Percentiles rank a stretch among this genome's conserved stretches.
Conservation (phyloP, 2,329 filamentous ascomycete species). For the Hymenotorrendiella dingleyae region DNA sequence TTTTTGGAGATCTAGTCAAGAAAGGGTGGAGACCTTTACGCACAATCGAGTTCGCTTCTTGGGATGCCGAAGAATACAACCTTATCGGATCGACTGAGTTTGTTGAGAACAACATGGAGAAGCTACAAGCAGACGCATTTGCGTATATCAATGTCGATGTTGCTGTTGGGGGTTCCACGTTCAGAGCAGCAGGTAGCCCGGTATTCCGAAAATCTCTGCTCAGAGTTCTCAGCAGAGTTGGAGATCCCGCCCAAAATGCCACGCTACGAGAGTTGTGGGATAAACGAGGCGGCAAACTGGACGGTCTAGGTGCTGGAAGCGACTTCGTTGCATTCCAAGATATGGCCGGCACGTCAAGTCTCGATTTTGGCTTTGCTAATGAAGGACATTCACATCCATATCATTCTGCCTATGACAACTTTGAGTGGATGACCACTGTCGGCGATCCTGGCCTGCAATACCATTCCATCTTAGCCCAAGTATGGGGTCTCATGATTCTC, state of each 20-base stretch:
- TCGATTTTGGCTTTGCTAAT: slow-evolving; percentile 75
- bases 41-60: slow-evolving; percentile 95
- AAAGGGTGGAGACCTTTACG: slow-evolving; percentile 85
- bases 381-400: slow-evolving; percentile 65
- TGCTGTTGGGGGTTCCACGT: slow-evolving; percentile 68
- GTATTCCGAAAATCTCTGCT: slow-evolving; percentile 67
- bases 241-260: slow-evolving; percentile 64
- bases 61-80: slow-evolving; percentile 94
- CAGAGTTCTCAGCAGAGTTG: slow-evolving; percentile 67
- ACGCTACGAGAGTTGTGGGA: slow-evolving; percentile 75
- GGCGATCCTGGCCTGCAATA: slow-evolving; percentile 80
- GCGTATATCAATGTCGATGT: slow-evolving; percentile 91
- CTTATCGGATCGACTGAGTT: slow-evolving; percentile 90
- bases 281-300: slow-evolving; percentile 52
- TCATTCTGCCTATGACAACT: slow-evolving; percentile 85
- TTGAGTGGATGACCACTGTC: slow-evolving; percentile 74
- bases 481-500: slow-evolving; percentile 76
- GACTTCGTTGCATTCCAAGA: slow-evolving; percentile 90
- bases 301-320: slow-evolving; percentile 65
- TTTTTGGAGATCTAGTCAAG: slow-evolving; percentile 71
- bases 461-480: slow-evolving; percentile 71
- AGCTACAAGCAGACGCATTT: slow-evolving; percentile 66
- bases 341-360: slow-evolving; percentile 79
- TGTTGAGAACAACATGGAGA: slow-evolving; percentile 76
- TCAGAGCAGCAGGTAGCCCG: slow-evolving; percentile 76